phyloP scores from a whole-genome alignment of 805 yeast genomes.

The Wickerhamomyces xylosicus region DNA sequence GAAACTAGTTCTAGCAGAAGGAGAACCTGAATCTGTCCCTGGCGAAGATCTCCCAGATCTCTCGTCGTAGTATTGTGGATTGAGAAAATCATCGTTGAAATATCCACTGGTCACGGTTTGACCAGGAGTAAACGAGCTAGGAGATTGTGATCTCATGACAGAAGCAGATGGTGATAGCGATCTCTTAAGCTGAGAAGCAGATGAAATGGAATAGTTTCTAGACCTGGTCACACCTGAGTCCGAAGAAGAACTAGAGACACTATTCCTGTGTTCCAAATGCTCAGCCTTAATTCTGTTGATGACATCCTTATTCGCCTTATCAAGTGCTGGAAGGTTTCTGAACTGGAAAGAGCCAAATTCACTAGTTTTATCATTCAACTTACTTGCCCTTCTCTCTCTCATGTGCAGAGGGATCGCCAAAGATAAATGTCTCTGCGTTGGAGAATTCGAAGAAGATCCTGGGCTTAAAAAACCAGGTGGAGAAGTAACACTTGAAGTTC shows the following conservation, averaged over 20 bases:
- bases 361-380: slow-evolving; percentile 54
- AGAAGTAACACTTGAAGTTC: slow-evolving; percentile 9
- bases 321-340: slow-evolving; percentile 80
- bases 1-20: slow-evolving; percentile 11
- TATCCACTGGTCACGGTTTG: slow-evolving; percentile 17
- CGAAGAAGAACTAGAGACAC: slow-evolving; percentile 27
- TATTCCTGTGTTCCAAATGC: slow-evolving; percentile 40
- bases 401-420: slow-evolving; percentile 43
- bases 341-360: slow-evolving; percentile 93
- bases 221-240: slow-evolving; percentile 18
- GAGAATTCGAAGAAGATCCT: slow-evolving; percentile 21
- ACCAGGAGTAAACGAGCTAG: slow-evolving; percentile 16
- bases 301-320: slow-evolving; percentile 88
- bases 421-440: slow-evolving; percentile 28
- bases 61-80: slow-evolving; percentile 10
- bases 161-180: slow-evolving; percentile 33
- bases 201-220: slow-evolving; percentile 20
- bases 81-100: slow-evolving; percentile 20
- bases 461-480: slow-evolving; percentile 13
- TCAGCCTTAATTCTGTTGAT: slow-evolving; percentile 80
- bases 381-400: slow-evolving; percentile 64
- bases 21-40: slow-evolving; percentile 21
- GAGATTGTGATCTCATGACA: slow-evolving; percentile 23
- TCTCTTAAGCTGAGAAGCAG: slow-evolving; percentile 32
- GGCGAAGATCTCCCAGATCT: slow-evolving; percentile 25